Conservation (phyloP, 148 eudicot genomes). For the Nyssa sinensis region DNA sequence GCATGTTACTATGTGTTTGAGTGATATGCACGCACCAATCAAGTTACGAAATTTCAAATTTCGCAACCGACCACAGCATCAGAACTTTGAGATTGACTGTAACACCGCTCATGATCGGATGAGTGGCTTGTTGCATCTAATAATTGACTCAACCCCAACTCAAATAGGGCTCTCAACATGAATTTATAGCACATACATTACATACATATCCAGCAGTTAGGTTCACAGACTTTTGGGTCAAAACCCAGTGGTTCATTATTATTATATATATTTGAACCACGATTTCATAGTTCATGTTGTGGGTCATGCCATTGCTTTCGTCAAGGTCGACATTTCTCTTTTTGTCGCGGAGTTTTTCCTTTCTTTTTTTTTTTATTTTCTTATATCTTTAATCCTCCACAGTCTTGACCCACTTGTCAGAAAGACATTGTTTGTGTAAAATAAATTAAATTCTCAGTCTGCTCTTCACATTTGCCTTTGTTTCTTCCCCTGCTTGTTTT, state of each 20-base stretch:
- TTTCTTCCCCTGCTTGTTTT: neutral
- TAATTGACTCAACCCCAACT: neutral
- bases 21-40: too few relatives aligned
- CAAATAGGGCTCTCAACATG: too few relatives aligned
- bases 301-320: neutral
- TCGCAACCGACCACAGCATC: too few relatives aligned
- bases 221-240: neutral
- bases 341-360: slow-evolving; percentile 10
- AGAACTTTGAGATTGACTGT: too few relatives aligned
- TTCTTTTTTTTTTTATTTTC: too few relatives aligned
- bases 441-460: too few relatives aligned
- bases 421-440: neutral
- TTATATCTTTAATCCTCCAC: neutral
- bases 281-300: neutral
- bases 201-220: too few relatives aligned
- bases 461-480: slow-evolving; percentile 3
- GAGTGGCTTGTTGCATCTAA: neutral
- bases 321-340: slow-evolving; percentile 19
- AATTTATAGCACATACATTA: too few relatives aligned
- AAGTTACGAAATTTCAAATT: too few relatives aligned
- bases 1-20: too few relatives aligned
- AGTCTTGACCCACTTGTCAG: neutral
- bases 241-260: neutral
- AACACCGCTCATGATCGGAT: neutral
- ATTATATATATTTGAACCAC: neutral